Evolutionary conservation across 1,284 basidiomycete species (phyloP).

Genomic region (Pseudozyma sp.): DNA sequence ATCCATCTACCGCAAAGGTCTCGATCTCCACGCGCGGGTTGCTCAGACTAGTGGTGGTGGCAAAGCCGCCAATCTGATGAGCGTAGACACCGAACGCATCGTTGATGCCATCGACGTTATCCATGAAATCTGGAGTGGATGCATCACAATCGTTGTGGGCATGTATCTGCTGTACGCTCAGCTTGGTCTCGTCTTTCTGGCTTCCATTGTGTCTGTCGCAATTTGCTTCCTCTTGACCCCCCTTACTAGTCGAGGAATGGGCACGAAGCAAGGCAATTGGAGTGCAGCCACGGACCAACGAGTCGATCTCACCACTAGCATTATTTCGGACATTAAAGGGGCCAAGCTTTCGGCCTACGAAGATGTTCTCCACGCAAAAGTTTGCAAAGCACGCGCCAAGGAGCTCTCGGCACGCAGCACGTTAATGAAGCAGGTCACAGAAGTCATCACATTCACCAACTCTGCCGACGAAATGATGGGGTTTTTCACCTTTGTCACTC

Average conservation of each 20-base stretch:
- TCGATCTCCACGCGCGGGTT: conserved; percentile 52
- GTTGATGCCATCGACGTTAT: conserved; percentile 42
- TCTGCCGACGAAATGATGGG: conserved; percentile 33
- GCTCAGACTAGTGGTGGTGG: conserved; percentile 58
- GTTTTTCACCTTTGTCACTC: conserved; percentile 42
- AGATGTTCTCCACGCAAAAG: conserved; percentile 40
- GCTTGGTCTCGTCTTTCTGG: conserved; percentile 55
- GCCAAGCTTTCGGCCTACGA: conserved; percentile 64
- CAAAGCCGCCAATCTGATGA: conserved; percentile 60
- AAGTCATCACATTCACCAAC: conserved; percentile 42
- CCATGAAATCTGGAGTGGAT: conserved; percentile 56
- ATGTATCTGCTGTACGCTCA: conserved; percentile 55
- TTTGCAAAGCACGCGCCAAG: conserved; percentile 35
- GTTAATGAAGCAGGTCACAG: conserved; percentile 32
- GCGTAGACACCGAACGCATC: conserved; percentile 62
- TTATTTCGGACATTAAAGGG: conserved; percentile 57
- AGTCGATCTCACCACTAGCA: conserved; percentile 50
- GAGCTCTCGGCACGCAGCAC: conserved; percentile 37
- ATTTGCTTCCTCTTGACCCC: conserved; percentile 48
- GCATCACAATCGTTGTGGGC: conserved; percentile 53
- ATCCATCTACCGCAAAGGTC: conserved; percentile 59
- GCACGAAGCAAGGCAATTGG: conserved; percentile 49
- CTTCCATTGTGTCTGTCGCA: conserved; percentile 46
- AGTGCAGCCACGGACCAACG: conserved; percentile 52
- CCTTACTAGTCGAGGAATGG: conserved; percentile 42